These are phyloP conservation scores for Penicillium taxi DNA, from an alignment of 495 filamentous ascomycete genomes.

Conservation along the genomic window DNA sequence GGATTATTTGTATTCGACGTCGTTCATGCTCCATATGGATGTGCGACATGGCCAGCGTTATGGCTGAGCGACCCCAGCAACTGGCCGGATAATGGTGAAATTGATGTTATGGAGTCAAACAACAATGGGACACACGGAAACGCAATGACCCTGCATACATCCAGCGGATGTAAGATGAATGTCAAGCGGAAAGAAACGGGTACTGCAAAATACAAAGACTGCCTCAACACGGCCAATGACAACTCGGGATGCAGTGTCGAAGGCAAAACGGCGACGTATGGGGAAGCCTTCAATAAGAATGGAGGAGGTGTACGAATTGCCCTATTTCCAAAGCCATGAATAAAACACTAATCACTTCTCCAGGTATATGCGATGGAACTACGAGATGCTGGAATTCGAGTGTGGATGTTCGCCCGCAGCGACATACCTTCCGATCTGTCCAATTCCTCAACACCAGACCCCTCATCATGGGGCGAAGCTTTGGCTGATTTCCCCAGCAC, in stretches of 20 bases:
- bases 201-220: constrained; percentile 11
- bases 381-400: constrained; percentile 27
- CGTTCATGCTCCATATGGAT: constrained; percentile 31
- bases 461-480: constrained; percentile 24
- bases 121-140: constrained; percentile 28
- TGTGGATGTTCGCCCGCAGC: constrained; percentile 33
- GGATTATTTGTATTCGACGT: constrained; percentile 44
- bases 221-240: constrained; percentile 16
- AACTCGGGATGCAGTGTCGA: constrained; percentile 33
- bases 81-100: constrained; percentile 44
- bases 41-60: constrained; percentile 44
- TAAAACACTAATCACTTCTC: too few relatives aligned
- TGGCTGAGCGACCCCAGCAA: constrained; percentile 49
- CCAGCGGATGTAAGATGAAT: constrained; percentile 28
- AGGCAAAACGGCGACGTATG: constrained; percentile 23
- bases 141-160: constrained; percentile 30
- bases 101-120: constrained; percentile 32
- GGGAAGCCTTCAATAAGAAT: constrained; percentile 30
- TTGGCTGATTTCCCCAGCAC: constrained; percentile 33
- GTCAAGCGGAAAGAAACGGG: constrained; percentile 31
- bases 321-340: neutral
- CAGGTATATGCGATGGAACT: constrained; percentile 33
- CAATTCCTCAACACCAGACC: constrained; percentile 22
- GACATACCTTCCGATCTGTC: constrained; percentile 25
- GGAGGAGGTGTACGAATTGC: constrained; percentile 28